Evolutionary conservation across 495 filamentous ascomycete genomes (phyloP).

Genomic region (Neurospora sp.): DNA sequence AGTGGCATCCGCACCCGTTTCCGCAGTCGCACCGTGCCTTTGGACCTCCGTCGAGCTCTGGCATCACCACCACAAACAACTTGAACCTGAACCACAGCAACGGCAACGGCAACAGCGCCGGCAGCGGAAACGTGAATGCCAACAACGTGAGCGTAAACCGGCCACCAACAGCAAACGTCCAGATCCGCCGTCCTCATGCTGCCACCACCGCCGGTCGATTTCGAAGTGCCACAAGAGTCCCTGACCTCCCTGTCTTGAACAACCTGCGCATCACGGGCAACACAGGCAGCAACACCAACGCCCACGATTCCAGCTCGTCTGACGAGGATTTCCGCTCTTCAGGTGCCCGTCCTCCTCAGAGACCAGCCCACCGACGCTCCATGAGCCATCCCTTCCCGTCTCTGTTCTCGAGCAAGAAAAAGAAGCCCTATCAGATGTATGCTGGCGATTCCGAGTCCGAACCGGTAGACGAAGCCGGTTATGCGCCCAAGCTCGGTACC

Average conservation of each 20-base stretch:
- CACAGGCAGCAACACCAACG: neutral
- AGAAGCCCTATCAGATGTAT: slow-evolving; percentile 21
- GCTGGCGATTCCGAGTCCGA: slow-evolving; percentile 14
- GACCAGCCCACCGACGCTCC: slow-evolving; percentile 50
- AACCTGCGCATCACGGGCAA: slow-evolving; percentile 11
- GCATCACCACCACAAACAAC: neutral
- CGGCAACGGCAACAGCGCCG: neutral
- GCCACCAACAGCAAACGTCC: neutral
- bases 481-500: slow-evolving; percentile 8
- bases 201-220: slow-evolving; percentile 16
- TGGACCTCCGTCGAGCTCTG: neutral
- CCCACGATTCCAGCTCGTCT: slow-evolving; percentile 31
- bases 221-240: slow-evolving; percentile 7
- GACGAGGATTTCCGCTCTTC: slow-evolving; percentile 26
- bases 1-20: neutral
- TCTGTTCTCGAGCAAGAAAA: slow-evolving; percentile 48
- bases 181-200: neutral
- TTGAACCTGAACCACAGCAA: neutral
- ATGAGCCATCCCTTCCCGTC: slow-evolving; percentile 69
- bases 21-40: neutral
- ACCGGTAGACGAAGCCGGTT: slow-evolving; percentile 14
- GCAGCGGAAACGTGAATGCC: neutral
- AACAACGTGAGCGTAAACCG: neutral
- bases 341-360: slow-evolving; percentile 15
- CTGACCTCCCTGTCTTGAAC: slow-evolving; percentile 14